Base-by-base conservation (phyloP, 1,284 basidiomycete species). In the Sporisorium sorghi region DNA sequence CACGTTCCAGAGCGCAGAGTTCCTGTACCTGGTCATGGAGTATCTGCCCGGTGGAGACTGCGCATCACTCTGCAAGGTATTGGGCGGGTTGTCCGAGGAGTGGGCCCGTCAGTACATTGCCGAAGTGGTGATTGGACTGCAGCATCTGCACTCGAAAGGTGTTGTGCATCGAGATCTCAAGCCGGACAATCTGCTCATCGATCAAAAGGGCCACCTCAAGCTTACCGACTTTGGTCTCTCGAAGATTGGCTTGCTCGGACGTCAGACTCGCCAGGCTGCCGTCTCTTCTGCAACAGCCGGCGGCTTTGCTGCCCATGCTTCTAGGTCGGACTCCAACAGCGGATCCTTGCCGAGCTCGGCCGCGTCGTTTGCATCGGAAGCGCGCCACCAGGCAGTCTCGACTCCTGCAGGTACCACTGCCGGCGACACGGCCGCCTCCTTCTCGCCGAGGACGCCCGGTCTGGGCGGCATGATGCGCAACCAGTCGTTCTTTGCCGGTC, bases 121-220 rank as follows among this genome's bases (percentile, higher is more conserved):
- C 0, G 97, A 99, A 83, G 93, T 99, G 17, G 90, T 95, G 17
- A 88, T 98, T 68, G 97, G 96, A 30, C 87, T 99, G 72, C 95
- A 99, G 78, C 96, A 97, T 84, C 88, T 99, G 19, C 97, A 99
- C 86, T 90, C 91, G 64, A 90, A 92, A 44, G 94, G 94, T 26
- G 91, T 99, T 65, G 94, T 99, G 62, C 97, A 99, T 88, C 94
- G 96, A 87, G 97, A 99, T 85, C 87, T 99, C 79, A 99, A 99
- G 85, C 96, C 96, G 12, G 96, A 99, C 86, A 99, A 99, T 84
- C 86, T 98, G 47, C 91, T 99, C 39, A 98, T 99, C 79, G 95
- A 99, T 85, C 90, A 93, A 52, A 91, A 94, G 76, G 96, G 96
- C 11, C 96, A 99, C 83, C 87, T 99, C 76, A 98, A 98, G 86